Evolutionary conservation across 202 grass and related monocot genomes (phyloP).

Genomic region (Musa balbisiana): DNA sequence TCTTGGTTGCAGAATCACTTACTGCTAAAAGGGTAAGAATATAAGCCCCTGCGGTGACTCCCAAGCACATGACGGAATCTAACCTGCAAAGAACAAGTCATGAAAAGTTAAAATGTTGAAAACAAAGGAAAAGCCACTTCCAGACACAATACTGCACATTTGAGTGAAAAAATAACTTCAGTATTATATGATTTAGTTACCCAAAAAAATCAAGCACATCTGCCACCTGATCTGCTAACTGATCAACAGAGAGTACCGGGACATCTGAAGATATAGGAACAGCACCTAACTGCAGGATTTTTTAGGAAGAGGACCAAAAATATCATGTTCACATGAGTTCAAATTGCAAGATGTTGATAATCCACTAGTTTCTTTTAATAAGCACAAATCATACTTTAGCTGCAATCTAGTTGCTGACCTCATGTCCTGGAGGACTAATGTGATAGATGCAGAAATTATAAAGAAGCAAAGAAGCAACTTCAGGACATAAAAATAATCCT

Average conservation of each 20-base stretch:
- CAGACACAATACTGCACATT: conserved; percentile 75
- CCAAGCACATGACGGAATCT: too few relatives aligned
- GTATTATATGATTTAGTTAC: conserved; percentile 22
- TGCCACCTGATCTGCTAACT: too few relatives aligned
- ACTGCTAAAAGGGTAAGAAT: too few relatives aligned
- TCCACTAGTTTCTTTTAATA: too few relatives aligned
- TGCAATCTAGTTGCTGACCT: conserved; percentile 37
- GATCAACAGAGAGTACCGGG: too few relatives aligned
- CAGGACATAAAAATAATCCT: conserved; percentile 11
- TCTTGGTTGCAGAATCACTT: too few relatives aligned
- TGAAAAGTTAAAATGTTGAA: background rate
- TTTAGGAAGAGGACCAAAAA: conserved; percentile 31
- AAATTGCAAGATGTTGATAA: background rate
- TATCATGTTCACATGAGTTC: background rate
- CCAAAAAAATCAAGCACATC: conserved; percentile 52
- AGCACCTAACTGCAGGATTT: conserved; percentile 17
- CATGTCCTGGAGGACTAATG: too few relatives aligned
- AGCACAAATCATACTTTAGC: background rate
- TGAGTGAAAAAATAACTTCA: conserved; percentile 34
- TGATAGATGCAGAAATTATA: conserved; percentile 56
- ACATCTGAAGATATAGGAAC: too few relatives aligned
- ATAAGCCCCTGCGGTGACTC: too few relatives aligned
- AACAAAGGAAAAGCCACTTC: conserved; percentile 38
- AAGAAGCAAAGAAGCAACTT: conserved; percentile 73
- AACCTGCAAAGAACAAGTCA: too few relatives aligned